Evolutionary conservation across 352 stramenopile genomes (phyloP).

Genomic region (Pelagophyceae sp.): DNA sequence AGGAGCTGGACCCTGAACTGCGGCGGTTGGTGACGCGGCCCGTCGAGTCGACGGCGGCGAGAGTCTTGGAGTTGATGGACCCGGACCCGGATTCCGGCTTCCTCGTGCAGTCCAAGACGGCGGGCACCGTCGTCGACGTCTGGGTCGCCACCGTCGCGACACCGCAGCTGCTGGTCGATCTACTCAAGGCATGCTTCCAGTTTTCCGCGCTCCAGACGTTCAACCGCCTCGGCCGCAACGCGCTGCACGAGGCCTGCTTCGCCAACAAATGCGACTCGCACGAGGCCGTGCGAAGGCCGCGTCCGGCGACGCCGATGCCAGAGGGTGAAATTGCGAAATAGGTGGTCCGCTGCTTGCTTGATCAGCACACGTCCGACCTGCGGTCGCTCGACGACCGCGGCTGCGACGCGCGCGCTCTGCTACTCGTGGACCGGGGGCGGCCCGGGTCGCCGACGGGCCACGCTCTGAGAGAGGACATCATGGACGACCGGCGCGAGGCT

Average conservation of each 20-base stretch:
- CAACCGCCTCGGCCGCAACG: slow-evolving; percentile 24
- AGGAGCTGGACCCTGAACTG: not conserved
- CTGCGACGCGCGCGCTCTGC: not conserved
- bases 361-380: slow-evolving; percentile 22
- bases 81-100: slow-evolving; percentile 26
- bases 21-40: not conserved
- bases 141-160: slow-evolving; percentile 21
- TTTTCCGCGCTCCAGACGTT: slow-evolving; percentile 19
- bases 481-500: slow-evolving; percentile 19
- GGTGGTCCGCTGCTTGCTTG: slow-evolving; percentile 17
- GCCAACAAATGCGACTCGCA: slow-evolving; percentile 23
- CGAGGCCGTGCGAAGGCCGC: no score
- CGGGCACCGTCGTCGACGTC: not conserved
- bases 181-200: slow-evolving; percentile 24
- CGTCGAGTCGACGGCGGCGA: not conserved
- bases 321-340: no score
- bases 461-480: slow-evolving; percentile 22
- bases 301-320: no score
- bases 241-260: slow-evolving; percentile 25
- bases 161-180: slow-evolving; percentile 21
- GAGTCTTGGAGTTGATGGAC: slow-evolving; percentile 13
- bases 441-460: slow-evolving; percentile 24
- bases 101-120: not conserved
- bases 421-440: slow-evolving; percentile 7
- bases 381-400: slow-evolving; percentile 22